A percentile compares a stretch with the other conserved stretches of the same genome.
phyloP scores from a whole-genome alignment of 306 rosid genomes.

The Vicia faba region DNA sequence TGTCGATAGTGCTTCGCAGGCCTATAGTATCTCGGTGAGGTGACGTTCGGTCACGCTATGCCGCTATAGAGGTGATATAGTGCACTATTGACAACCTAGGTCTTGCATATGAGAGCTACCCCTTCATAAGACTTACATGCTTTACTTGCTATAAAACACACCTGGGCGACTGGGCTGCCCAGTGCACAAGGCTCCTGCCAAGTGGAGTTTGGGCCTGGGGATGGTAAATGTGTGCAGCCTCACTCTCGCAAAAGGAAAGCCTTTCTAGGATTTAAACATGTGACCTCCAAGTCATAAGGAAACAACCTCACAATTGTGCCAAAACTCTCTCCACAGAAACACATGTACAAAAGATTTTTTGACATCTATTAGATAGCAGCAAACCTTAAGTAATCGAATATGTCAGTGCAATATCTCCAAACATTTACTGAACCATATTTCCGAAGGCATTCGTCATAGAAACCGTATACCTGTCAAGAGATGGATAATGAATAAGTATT shows the following conservation, averaged over 20 bases:
- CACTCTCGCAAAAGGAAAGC: not conserved
- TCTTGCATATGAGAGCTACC: conserved; percentile 24
- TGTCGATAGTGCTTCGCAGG: no score
- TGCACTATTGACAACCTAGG: no score
- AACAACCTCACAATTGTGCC: conserved; percentile 5
- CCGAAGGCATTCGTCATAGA: conserved; percentile 98
- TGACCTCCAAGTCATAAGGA: not conserved
- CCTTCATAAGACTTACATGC: not conserved
- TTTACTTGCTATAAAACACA: conserved; percentile 6
- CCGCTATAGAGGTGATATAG: no score
- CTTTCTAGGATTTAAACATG: not conserved
- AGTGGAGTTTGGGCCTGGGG: not conserved
- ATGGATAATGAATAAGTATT: conserved; percentile 45
- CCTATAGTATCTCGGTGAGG: no score
- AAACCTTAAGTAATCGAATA: conserved; percentile 95
- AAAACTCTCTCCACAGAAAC: conserved; percentile 18
- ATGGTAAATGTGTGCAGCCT: not conserved
- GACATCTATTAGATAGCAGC: conserved; percentile 35
- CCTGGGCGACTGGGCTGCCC: not conserved
- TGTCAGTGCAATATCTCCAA: conserved; percentile 99
- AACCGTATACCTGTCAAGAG: conserved; percentile 91
- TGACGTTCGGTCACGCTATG: no score
- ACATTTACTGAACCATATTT: conserved; percentile 98
- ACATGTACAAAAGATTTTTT: not conserved
- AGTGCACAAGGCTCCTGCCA: not conserved